phyloP scores from a whole-genome alignment of 768 basidiomycete species.

The Tylopilus subfusipes region DNA sequence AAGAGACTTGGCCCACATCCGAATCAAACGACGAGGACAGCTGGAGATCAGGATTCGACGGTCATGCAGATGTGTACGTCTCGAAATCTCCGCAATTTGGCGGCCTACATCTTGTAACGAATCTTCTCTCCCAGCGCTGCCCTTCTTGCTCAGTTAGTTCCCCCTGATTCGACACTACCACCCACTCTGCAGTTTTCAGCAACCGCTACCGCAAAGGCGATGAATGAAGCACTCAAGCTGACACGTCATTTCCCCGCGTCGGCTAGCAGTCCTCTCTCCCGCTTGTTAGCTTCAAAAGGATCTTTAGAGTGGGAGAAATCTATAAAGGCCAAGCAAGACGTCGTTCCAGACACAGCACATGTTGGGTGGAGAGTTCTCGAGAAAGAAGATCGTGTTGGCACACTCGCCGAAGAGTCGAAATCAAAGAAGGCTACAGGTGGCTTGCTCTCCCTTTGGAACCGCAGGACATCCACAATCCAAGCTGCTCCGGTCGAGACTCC shows the following conservation, averaged over 20 bases:
- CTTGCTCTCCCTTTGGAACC: constrained; percentile 72
- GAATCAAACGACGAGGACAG: constrained; percentile 27
- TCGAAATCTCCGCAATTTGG: background rate
- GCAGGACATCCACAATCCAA: constrained; percentile 34
- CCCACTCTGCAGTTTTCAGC: constrained; percentile 47
- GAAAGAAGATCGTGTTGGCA: constrained; percentile 38
- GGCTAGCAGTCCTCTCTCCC: constrained; percentile 62
- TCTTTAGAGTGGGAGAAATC: constrained; percentile 74
- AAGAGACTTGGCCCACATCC: constrained; percentile 49
- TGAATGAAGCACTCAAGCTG: constrained; percentile 58
- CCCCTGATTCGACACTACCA: constrained; percentile 49
- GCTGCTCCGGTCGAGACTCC: constrained; percentile 14
- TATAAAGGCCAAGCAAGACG: constrained; percentile 51
- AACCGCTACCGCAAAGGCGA: constrained; percentile 55
- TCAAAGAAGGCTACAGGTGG: constrained; percentile 46
- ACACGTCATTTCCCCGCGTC: constrained; percentile 57
- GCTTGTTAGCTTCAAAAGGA: constrained; percentile 66
- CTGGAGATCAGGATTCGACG: constrained; percentile 45
- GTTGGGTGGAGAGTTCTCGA: constrained; percentile 71
- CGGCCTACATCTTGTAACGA: constrained; percentile 1
- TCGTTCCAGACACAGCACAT: constrained; percentile 51
- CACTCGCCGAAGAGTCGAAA: constrained; percentile 41
- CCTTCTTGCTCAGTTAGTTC: constrained; percentile 43
- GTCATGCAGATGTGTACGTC: constrained; percentile 59
- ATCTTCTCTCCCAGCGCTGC: constrained; percentile 34